Evolutionary conservation across 2,329 filamentous ascomycete genomes (phyloP).

Genomic region (Exophiala alcalophila): DNA sequence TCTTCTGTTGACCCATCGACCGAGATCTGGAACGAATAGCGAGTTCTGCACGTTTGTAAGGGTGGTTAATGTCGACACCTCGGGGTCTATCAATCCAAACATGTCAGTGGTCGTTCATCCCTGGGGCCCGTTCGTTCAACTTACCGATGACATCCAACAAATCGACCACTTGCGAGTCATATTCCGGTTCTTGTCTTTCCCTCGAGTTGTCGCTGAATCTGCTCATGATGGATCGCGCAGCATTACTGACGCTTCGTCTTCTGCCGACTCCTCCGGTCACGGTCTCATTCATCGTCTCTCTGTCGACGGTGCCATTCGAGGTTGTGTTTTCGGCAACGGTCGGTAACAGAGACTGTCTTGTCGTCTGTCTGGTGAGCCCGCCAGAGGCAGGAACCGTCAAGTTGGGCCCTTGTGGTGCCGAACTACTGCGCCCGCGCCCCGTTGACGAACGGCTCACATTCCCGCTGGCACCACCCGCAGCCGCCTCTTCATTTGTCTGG

Average conservation of each 20-base stretch:
- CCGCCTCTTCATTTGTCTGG: conserved; percentile 1
- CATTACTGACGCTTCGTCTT: conserved; percentile 19
- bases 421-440: conserved; percentile 21
- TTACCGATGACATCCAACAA: conserved; percentile 66
- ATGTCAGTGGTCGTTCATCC: too few relatives aligned
- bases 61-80: conserved; percentile 77
- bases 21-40: conserved; percentile 79
- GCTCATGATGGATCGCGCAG: conserved; percentile 28
- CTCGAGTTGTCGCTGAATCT: conserved; percentile 22
- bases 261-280: conserved; percentile 15
- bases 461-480: conserved; percentile 9
- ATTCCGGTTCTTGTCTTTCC: conserved; percentile 43
- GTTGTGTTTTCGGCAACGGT: conserved; percentile 22
- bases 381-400: conserved; percentile 5
- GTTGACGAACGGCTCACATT: conserved; percentile 14
- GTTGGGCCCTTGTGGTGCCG: conserved; percentile 24
- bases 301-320: conserved; percentile 11
- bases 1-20: conserved; percentile 68
- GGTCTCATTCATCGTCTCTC: conserved; percentile 19
- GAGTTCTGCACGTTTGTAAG: conserved; percentile 89
- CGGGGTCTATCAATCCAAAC: conserved; percentile 62
- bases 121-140: conserved; percentile 30
- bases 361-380: conserved; percentile 21
- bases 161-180: conserved; percentile 63
- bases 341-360: conserved; percentile 24